phyloP scores from a whole-genome alignment of 106 monocot species.

The Apostasia shenzhenica region DNA sequence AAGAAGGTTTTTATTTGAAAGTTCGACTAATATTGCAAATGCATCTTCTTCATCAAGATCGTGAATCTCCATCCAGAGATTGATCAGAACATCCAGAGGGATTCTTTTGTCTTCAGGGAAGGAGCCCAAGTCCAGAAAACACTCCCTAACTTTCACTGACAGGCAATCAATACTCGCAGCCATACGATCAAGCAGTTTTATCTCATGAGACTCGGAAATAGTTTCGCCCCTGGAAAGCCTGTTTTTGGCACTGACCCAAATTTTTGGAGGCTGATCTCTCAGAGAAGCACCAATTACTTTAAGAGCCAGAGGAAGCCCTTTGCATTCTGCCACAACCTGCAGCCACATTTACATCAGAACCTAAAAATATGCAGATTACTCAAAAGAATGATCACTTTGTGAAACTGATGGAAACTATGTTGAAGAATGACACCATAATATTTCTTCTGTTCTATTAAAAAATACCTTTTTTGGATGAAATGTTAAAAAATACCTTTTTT shows the following conservation, averaged over 20 bases:
- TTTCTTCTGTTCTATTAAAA: not conserved
- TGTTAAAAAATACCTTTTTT: no score
- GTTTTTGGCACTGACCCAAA: constrained; percentile 44
- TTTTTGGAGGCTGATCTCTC: constrained; percentile 40
- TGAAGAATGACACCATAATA: not conserved
- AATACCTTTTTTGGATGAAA: not conserved
- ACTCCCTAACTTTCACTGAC: constrained; percentile 30
- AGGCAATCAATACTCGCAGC: constrained; percentile 37
- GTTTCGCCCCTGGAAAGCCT: constrained; percentile 40
- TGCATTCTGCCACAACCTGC: constrained; percentile 56
- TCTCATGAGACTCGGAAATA: constrained; percentile 53
- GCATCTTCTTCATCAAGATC: constrained; percentile 53
- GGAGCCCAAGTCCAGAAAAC: constrained; percentile 52
- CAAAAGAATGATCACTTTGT: not conserved
- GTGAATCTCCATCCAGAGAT: constrained; percentile 57
- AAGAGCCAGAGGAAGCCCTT: constrained; percentile 60
- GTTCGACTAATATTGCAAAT: constrained; percentile 38
- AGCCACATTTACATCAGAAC: not conserved
- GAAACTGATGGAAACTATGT: not conserved
- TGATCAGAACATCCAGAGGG: constrained; percentile 47
- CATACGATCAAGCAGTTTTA: constrained; percentile 41
- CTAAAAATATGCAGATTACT: not conserved
- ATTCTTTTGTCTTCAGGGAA: constrained; percentile 64
- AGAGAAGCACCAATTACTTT: constrained; percentile 59
- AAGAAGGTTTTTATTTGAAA: constrained; percentile 46